These are phyloP conservation scores for Neckera pumila DNA, from an alignment of 225 moss, liverwort and hornwort genomes.

Conservation along the genomic window DNA sequence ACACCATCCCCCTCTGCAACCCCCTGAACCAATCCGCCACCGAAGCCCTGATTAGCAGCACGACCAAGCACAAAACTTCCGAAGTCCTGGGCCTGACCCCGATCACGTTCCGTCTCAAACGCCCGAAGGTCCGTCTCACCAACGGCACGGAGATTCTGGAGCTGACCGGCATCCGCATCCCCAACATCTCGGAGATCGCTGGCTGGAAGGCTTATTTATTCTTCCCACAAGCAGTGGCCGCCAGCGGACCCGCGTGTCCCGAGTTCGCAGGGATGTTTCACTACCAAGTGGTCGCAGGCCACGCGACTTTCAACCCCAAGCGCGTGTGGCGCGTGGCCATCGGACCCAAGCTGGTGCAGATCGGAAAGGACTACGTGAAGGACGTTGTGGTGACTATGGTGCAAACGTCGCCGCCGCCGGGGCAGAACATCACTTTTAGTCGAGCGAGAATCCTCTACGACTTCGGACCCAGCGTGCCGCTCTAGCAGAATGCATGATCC, in stretches of 20 bases:
- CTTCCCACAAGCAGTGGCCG: background rate
- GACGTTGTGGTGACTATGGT: background rate
- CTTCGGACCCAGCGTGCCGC: background rate
- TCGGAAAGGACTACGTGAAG: background rate
- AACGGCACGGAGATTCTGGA: background rate
- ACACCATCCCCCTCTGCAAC: background rate
- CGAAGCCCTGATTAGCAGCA: background rate
- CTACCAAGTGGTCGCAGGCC: background rate
- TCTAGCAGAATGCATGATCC: background rate
- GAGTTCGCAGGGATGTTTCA: background rate
- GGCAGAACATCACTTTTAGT: background rate
- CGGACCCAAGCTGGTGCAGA: background rate
- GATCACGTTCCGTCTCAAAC: background rate
- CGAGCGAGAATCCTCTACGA: background rate
- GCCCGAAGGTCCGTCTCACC: background rate
- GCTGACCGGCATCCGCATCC: background rate
- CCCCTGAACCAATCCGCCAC: background rate
- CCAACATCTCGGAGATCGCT: background rate
- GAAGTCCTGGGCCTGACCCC: background rate
- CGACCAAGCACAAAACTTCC: background rate
- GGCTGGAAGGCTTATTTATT: background rate
- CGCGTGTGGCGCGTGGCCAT: background rate
- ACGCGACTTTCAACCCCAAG: background rate
- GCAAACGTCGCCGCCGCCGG: background rate
- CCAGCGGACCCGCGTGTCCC: background rate